Evolutionary conservation across 805 yeast species (phyloP).

Genomic region (Wickerhamiella slavikovae): DNA sequence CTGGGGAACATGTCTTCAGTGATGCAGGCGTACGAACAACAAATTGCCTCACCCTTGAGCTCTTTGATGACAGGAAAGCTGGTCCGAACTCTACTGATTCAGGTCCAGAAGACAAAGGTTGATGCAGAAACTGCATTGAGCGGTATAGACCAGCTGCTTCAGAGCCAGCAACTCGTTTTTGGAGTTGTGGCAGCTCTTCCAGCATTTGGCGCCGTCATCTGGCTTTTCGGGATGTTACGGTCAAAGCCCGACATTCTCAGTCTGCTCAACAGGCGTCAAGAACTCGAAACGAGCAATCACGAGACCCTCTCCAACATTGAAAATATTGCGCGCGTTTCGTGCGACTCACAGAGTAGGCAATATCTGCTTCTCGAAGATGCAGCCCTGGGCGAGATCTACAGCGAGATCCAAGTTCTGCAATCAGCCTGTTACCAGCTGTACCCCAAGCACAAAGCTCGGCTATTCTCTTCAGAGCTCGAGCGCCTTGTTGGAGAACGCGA

Average conservation of each 20-base stretch:
- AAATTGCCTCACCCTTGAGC: slow-evolving; percentile 46
- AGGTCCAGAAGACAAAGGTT: slow-evolving; percentile 88
- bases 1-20: slow-evolving; percentile 65
- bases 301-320: neutral
- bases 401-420: too few species aligned
- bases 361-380: neutral
- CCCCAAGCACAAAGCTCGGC: neutral
- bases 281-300: neutral
- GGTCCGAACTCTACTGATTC: slow-evolving; percentile 61
- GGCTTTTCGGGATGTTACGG: slow-evolving; percentile 5
- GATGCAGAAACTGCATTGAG: slow-evolving; percentile 79
- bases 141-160: slow-evolving; percentile 76
- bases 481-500: slow-evolving; percentile 3
- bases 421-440: neutral
- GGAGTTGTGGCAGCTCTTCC: slow-evolving; percentile 85
- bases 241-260: slow-evolving; percentile 1
- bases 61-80: slow-evolving; percentile 49
- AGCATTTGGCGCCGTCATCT: slow-evolving; percentile 26
- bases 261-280: neutral
- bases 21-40: slow-evolving; percentile 62
- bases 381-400: slow-evolving; percentile 9
- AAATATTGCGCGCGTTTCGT: neutral
- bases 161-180: slow-evolving; percentile 86
- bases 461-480: slow-evolving; percentile 3
- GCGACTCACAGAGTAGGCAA: neutral